Conservation (phyloP, 139 green algal genomes). For the Closterium sp. region DNA sequence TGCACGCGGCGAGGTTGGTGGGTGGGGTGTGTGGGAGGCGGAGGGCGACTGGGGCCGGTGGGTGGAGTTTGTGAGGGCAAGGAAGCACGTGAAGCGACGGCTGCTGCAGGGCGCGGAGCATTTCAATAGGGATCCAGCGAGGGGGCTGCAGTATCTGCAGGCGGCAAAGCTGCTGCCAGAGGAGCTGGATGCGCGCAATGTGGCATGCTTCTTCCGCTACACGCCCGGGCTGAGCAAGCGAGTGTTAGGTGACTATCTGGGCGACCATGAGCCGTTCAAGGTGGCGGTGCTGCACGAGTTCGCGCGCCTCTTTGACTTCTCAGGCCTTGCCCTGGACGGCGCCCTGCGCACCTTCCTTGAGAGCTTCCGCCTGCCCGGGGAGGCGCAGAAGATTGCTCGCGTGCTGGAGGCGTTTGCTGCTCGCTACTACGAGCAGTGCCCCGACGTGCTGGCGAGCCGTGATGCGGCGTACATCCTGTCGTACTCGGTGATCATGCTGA, state of each 20-base stretch:
- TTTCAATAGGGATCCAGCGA: constrained; percentile 93
- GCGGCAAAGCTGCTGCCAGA: constrained; percentile 72
- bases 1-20: neutral
- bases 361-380: constrained; percentile 71
- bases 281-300: constrained; percentile 68
- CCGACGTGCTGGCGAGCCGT: constrained; percentile 18
- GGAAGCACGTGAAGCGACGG: constrained; percentile 70
- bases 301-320: constrained; percentile 72
- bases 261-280: constrained; percentile 83
- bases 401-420: constrained; percentile 69
- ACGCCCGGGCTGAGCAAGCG: constrained; percentile 84
- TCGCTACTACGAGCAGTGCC: constrained; percentile 54
- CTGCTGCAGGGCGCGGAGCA: constrained; percentile 82
- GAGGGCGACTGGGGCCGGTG: neutral
- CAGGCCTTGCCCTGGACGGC: constrained; percentile 70
- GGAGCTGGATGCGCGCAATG: constrained; percentile 50
- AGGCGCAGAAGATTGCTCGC: constrained; percentile 80
- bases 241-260: constrained; percentile 84
- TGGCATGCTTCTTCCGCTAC: constrained; percentile 78
- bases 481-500: constrained; percentile 82
- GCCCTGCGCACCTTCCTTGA: constrained; percentile 76
- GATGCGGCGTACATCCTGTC: constrained; percentile 77
- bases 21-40: neutral
- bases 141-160: constrained; percentile 86
- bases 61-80: constrained; percentile 15